Evolutionary conservation across 192 early-diverging fungal species (phyloP), one percentile per base, ranked within the genome.

Genomic region (Backusella morwellensis): DNA sequence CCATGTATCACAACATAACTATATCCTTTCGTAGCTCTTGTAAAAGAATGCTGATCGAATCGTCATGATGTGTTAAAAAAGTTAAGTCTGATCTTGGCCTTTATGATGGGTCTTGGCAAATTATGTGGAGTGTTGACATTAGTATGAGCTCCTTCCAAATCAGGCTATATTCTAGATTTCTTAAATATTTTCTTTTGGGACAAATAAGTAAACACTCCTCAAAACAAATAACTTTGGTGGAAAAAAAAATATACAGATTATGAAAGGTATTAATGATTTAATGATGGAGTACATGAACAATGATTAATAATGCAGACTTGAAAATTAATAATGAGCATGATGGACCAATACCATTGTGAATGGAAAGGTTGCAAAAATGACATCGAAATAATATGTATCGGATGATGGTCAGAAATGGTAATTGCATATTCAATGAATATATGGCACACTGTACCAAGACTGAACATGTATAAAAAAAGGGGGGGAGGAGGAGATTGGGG

Each of bases 151-250:
- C 56, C 56, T 63, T 63, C 56, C 23, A 63, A 29, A 63, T 29
- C 56, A 63, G 56, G 56, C 56, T 23, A 63, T 63, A 26, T 63
- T 63, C 56, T 63, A 63, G 56, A 63, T 63, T 63, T 29, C 29
- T 63, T 63, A 63, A 63, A 29, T 9, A 63, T 63, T 63, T 26
- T 63, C 21, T 63, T 23, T 63, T 29, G 56, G 8, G 26, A 63
- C 19, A 63, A 63, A 63, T 12, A 19, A 59, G 21, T 59, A 26
- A 26, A 26, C 23, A 7, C 26, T 11, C 11, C 4, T 29, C 12
- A 29, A 63, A 63, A 63, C 11, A 12, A 14, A 21, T 23, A 26
- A 12, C 5, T 26, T 63, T 29, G 11, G 26, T 63, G 19, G 9
- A 44, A 44, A 44, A 12, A 21, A 59, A 59, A 12, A 59, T 8